These are phyloP conservation scores for Nicotiana otophora DNA, from an alignment of 257 asterid genomes.

Conservation along the genomic window DNA sequence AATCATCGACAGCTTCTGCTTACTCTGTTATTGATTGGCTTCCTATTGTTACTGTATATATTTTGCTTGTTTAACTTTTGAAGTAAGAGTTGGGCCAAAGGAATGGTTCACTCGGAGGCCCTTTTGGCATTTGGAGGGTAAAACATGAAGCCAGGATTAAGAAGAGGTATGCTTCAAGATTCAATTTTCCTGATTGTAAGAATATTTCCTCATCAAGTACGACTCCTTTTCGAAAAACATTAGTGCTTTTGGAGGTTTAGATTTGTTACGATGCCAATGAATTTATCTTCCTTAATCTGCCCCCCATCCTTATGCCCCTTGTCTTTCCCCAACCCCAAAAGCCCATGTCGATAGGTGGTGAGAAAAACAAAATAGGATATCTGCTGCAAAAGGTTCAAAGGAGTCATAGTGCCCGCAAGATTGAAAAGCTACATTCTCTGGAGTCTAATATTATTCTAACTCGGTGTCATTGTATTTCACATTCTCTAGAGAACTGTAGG, in stretches of 20 bases:
- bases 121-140: not conserved
- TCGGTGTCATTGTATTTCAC: too few relatives aligned
- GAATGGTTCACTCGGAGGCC: not conserved
- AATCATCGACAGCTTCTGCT: not conserved
- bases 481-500: too few relatives aligned
- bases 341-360: not conserved
- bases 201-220: not conserved
- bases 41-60: slow-evolving; percentile 23
- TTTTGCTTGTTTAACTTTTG: not conserved
- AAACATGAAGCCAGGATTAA: not conserved
- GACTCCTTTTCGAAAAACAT: not conserved
- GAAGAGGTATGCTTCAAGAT: not conserved
- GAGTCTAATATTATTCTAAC: too few relatives aligned
- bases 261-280: not conserved
- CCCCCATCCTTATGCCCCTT: not conserved
- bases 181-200: not conserved
- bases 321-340: not conserved
- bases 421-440: too few relatives aligned
- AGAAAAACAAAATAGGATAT: not conserved
- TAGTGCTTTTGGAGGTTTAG: not conserved
- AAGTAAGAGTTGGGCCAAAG: not conserved
- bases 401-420: too few relatives aligned
- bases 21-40: slow-evolving; percentile 8
- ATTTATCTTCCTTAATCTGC: not conserved
- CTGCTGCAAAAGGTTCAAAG: not conserved